A percentile compares a stretch with the other conserved stretches of the same genome.
Evolutionary conservation across 352 stramenopile species (phyloP).

Genomic region (Globisporangium heterothallicum): DNA sequence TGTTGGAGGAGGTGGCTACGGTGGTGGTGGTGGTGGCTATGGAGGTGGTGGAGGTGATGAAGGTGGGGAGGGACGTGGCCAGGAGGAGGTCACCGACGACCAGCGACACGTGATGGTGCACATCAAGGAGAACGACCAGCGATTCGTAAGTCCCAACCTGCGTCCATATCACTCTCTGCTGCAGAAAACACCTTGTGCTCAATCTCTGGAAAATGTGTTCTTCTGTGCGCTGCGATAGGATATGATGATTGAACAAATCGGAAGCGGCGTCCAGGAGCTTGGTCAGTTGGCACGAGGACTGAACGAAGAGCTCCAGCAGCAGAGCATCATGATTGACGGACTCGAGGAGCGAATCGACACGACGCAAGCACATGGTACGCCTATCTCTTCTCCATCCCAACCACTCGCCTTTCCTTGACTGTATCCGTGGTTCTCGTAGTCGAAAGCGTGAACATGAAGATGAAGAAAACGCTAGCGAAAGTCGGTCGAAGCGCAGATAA

Average conservation of each 20-base stretch:
- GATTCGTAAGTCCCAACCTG: constrained; percentile 47
- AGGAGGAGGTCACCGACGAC: constrained; percentile 62
- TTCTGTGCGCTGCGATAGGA: constrained; percentile 42
- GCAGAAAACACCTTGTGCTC: too few species aligned
- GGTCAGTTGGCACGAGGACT: constrained; percentile 67
- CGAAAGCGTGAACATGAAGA: constrained; percentile 81
- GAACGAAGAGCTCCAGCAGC: constrained; percentile 81
- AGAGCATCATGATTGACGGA: constrained; percentile 85
- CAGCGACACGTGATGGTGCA: constrained; percentile 62
- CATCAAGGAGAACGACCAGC: constrained; percentile 80
- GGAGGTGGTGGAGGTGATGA: constrained; percentile 17
- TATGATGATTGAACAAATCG: constrained; percentile 84
- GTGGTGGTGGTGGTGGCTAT: constrained; percentile 21
- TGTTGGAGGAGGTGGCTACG: constrained; percentile 22
- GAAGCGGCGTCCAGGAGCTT: constrained; percentile 71
- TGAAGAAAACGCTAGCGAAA: constrained; percentile 76
- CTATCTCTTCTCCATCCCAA: neutral
- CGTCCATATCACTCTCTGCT: neutral
- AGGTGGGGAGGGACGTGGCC: constrained; percentile 21
- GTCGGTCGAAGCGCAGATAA: constrained; percentile 73
- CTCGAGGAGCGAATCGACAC: constrained; percentile 78
- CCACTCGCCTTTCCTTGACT: neutral
- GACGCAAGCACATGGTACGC: constrained; percentile 63
- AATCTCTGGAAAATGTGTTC: too few species aligned
- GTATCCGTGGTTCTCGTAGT: constrained; percentile 27